These are phyloP conservation scores for Fusarium graminum DNA, from an alignment of 2,329 filamentous ascomycete species.

Conservation along the genomic window DNA sequence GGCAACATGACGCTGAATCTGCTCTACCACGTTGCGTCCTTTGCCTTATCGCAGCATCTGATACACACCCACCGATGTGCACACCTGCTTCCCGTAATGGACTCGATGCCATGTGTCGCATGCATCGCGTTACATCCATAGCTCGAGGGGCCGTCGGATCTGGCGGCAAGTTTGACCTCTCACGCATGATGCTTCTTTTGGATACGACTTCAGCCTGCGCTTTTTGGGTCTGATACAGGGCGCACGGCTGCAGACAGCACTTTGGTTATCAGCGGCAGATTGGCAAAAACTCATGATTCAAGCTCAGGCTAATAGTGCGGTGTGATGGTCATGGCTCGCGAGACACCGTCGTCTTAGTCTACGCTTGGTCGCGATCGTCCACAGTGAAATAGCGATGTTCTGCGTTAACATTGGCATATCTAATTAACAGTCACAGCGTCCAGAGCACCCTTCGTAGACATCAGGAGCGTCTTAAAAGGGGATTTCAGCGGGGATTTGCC, in stretches of 20 bases:
- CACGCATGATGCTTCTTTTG: slow-evolving; percentile 3
- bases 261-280: slow-evolving; percentile 13
- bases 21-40: neutral
- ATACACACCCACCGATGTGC: slow-evolving; percentile 22
- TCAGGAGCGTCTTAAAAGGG: slow-evolving; percentile 13
- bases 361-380: slow-evolving; percentile 6
- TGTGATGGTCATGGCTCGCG: slow-evolving; percentile 20
- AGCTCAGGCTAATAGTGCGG: slow-evolving; percentile 11
- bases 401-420: slow-evolving; percentile 21
- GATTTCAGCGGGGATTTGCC: slow-evolving; percentile 22
- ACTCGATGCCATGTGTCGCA: slow-evolving; percentile 34
- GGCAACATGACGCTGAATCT: slow-evolving; percentile 12
- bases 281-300: slow-evolving; percentile 35
- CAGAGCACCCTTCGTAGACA: neutral
- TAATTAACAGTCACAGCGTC: slow-evolving; percentile 14
- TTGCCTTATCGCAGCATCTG: neutral
- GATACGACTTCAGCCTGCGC: slow-evolving; percentile 8
- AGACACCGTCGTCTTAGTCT: slow-evolving; percentile 19
- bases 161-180: slow-evolving; percentile 24
- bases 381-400: slow-evolving; percentile 9
- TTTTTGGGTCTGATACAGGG: slow-evolving; percentile 5
- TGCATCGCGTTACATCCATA: slow-evolving; percentile 13
- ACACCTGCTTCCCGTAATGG: slow-evolving; percentile 18
- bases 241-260: slow-evolving; percentile 21
- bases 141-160: slow-evolving; percentile 18